Evolutionary conservation across 768 basidiomycete species (phyloP), one percentile per base, ranked within the genome.

Genomic region (Pleurotus giganteus): DNA sequence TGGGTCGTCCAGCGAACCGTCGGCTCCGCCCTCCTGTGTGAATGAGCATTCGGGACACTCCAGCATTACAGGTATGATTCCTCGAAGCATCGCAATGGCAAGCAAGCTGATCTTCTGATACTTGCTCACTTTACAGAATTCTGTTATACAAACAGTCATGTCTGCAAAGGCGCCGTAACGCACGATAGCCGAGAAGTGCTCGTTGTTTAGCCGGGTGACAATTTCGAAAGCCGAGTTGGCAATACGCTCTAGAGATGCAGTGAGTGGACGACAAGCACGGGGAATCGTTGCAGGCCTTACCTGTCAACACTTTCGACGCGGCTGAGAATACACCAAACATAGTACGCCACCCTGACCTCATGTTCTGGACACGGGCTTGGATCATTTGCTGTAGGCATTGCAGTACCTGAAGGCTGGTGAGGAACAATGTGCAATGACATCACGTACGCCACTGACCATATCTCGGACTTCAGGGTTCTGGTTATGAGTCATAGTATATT

Each of bases 331-430:
- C 97, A 21, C 92, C 91, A 70, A 99, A 98, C 93, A 99, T 98
- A 1, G 97, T 99, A 57, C 94, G 80, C 97, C 97, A 99, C 26
- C 97, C 97, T 0, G 97, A 98, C 28, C 97, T 87, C 77, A 99
- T 83, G 66, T 98, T 98, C 62, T 91, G 85, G 15, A 91, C 92
- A 32, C 92, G 83, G 15, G 94, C 91, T 73, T 97, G 95, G 53
- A 98, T 86, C 97, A 98, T 98, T 73, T 98, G 97, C 66, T 98
- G 93, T 44, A 99, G 78, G 65, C 97, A 99, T 81, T 98, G 95
- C 45, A 99, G 70, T 23, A 98, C 94, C 94, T 96, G 54, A 23
- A 26, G 32, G 4, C 61, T 39, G 3, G 42, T 57, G 24, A 57
- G 55, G 2, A 7, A 29, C n/a, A 4, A 13, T 15, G 15, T 23